Base-by-base conservation (phyloP, 768 basidiomycete genomes). In the Trametes maxima region DNA sequence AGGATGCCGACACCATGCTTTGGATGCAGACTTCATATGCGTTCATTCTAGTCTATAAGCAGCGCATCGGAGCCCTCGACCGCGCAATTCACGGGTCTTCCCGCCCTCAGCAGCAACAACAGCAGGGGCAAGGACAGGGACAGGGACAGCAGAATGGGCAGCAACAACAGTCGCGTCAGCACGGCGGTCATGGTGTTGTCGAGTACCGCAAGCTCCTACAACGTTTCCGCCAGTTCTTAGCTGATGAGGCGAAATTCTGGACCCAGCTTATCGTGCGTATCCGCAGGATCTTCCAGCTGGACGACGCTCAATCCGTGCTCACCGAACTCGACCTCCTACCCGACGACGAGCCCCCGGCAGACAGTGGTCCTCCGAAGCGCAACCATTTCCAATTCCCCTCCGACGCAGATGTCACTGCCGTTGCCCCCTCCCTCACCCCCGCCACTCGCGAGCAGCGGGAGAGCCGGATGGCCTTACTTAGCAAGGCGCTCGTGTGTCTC, bases 1-100 rank as follows among this genome's bases (percentile, higher is more conserved):
- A 87, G 70, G 89, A 92, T 76, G 85, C 84, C 43, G 90, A 94
- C 70, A 90, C 83, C 33, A 87, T 90, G 65, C 82, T 96, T 10
- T 96, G 94, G 94, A 92, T 94, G 85, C 89, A 93, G 70, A 95
- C 94, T 0, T 90, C 92, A 39, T 91, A 96, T 74, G 80, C 84
- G 40, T 85, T 94, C 75, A 96, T 96, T 64, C 78, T 88, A 16
- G 79, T 82, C 22, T 95, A 93, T 80, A 94, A 95, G 73, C 82
- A 88, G 63, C 85, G 80, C 48, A 84, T 95, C 68, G 74, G 85
- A 43, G 73, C 78, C 0, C 80, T 93, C 55, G 92, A 94, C 76
- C 84, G 80, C 42, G 74, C 76, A 16, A 73, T 82, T 39, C 81
- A 82, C 39, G 60, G 57, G 24, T 24, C 54, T 40, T 54, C 65